Evolutionary conservation across 2,329 filamentous ascomycete species (phyloP).

Genomic region (Magnaporthiopsis poae): DNA sequence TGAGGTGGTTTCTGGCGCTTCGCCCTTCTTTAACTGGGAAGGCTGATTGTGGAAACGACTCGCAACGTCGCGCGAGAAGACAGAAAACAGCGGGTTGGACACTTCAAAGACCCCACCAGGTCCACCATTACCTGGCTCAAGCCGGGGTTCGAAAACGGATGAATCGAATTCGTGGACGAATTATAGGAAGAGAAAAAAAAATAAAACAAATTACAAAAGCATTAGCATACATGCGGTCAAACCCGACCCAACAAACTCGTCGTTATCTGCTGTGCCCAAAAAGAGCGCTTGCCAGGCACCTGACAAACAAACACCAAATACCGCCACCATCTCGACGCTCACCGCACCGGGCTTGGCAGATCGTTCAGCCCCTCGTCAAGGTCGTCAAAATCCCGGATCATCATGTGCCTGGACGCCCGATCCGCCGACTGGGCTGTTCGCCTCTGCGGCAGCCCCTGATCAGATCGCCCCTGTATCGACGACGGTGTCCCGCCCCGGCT

Average conservation of each 20-base stretch:
- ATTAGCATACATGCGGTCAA: background rate
- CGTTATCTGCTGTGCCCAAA: background rate
- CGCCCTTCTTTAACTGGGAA: too few relatives aligned
- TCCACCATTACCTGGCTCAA: background rate
- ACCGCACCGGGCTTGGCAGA: background rate
- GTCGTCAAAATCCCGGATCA: slow-evolving; percentile 29
- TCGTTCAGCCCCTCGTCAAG: background rate
- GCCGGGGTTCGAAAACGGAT: background rate
- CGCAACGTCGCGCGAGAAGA: background rate
- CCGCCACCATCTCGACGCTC: background rate
- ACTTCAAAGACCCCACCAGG: background rate
- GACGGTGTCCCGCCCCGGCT: slow-evolving; percentile 11
- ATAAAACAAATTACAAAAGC: background rate
- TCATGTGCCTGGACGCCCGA: slow-evolving; percentile 11
- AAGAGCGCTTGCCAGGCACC: background rate
- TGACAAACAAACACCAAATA: background rate
- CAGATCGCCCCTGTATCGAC: slow-evolving; percentile 5
- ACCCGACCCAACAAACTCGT: background rate
- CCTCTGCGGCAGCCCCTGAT: slow-evolving; percentile 1
- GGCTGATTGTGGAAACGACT: background rate
- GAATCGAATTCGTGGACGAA: background rate
- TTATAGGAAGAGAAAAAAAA: background rate
- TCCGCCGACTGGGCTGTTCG: slow-evolving; percentile 5
- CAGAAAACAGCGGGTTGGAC: background rate
- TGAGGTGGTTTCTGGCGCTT: too few relatives aligned